Evolutionary conservation across 1,139 yeast genomes (phyloP), one percentile per base, ranked within the genome.

Genomic region (Kodamaea derodonti): DNA sequence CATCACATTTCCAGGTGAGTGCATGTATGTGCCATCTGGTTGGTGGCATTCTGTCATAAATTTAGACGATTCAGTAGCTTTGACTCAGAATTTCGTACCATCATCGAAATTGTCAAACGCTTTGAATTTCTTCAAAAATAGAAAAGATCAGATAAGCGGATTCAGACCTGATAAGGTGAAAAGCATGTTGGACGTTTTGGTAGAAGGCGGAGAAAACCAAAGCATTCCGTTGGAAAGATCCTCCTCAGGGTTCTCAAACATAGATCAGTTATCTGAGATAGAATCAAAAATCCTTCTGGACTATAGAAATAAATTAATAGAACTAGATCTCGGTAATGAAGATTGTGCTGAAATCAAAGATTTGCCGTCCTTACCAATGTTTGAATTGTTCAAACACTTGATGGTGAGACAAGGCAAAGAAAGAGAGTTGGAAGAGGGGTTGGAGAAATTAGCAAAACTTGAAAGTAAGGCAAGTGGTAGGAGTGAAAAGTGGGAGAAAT

Each of bases 31-130:
- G 4, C 97, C 97, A 2, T 72, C 90, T 14, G 95, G 95, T 1
- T 88, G 97, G 97, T 88, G 97, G 97, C 97, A 88, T 62, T 67
- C 80, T 27, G 97, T 88, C 17, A 84, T 87, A 16, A 88, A 88
- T 49, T 53, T 88, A 17, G 87, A 83, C 41, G 90, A 84, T 49
- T 70, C 82, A 13, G 81, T 84, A 27, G 90, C 95, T 0, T 60
- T 87, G 48, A 88, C 97, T 0, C 95, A 86, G 45, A 88, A 88
- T 53, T 88, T 87, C 57, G 92, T 86, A 4, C 95, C 96, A 0
- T 53, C 54, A 27, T 68, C 75, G 25, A 75, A 77, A 35, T 62
- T 84, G 18, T 66, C 75, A 14, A 65, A 70, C 28, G 94, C 80
- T 2, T 61, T 85, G 39, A 62, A 74, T 45, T 88, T 88, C 48